Evolutionary conservation across 2,329 filamentous ascomycete species (phyloP).

Genomic region (Aspergillus fumigatiaffinis): DNA sequence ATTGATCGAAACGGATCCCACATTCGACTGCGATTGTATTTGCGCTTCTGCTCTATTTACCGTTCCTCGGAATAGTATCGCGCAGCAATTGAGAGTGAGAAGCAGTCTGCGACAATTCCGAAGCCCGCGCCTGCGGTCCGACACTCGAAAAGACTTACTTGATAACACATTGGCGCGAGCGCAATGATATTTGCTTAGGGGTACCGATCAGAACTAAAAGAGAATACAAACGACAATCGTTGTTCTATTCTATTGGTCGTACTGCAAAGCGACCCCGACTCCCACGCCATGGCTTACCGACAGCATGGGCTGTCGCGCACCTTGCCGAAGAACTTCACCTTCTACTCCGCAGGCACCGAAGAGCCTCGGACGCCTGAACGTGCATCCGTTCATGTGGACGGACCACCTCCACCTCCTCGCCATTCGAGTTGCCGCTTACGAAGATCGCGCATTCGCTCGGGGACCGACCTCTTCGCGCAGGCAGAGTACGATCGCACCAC

Average conservation of each 20-base stretch:
- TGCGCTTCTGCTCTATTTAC: neutral
- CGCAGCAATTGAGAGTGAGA: neutral
- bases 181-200: neutral
- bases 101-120: neutral
- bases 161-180: neutral
- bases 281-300: slow-evolving; percentile 34
- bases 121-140: neutral
- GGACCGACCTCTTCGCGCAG: slow-evolving; percentile 34
- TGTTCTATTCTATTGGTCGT: neutral
- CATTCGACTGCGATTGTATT: neutral
- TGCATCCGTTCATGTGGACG: slow-evolving; percentile 33
- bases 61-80: neutral
- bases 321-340: slow-evolving; percentile 46
- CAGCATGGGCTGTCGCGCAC: slow-evolving; percentile 42
- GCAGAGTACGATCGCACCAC: slow-evolving; percentile 31
- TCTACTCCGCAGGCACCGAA: slow-evolving; percentile 30
- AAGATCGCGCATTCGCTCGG: slow-evolving; percentile 36
- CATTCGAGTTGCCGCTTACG: slow-evolving; percentile 41
- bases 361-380: slow-evolving; percentile 44
- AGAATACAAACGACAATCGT: neutral
- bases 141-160: neutral
- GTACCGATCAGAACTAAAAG: neutral
- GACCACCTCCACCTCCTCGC: slow-evolving; percentile 44
- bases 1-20: slow-evolving; percentile 6
- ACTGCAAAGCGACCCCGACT: neutral